Evolutionary conservation across 1,139 yeast genomes (phyloP), one percentile per base, ranked within the genome.

Genomic region (Taphrina populina): DNA sequence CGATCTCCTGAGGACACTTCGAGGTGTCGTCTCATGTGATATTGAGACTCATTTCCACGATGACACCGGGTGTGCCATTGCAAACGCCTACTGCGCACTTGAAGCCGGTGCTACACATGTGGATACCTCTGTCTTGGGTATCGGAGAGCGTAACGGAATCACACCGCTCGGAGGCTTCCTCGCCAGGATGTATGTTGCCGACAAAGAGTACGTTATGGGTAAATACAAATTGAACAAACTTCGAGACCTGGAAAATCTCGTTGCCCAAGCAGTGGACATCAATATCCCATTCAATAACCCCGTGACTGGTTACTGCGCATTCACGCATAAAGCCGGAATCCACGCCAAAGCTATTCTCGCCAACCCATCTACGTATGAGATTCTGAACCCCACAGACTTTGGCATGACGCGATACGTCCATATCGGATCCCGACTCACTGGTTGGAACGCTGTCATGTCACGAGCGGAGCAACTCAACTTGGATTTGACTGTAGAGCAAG

Each of bases 171-270:
- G 98, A 69, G 97, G 96, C 54, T 79, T 92, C 68, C 90, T 92
- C 96, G 97, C 97, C 55, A 82, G 97, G 74, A 92, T 92, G 98
- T 88, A 92, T 71, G 95, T 95, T 60, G 96, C 97, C 61, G 95
- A 90, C 74, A 85, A 97, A 69, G 96, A 90, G 66, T 92, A 92
- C 71, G 97, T 90, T 57, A 76, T 90, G 69, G 82, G 94, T 71
- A 92, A 92, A 77, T 92, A 92, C 76, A 92, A 92, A 78, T 77
- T 92, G 65, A 96, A 90, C 76, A 90, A 90, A 78, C 81, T 92
- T 66, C 84, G 97, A 76, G 97, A 92, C 69, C 78, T 92, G 69
- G 98, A 92, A 74, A 88, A 84, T 72, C 77, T 92, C 71, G 96
- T 92, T 61, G 97, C 97, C 55, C 96, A 90, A 63, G 95, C 96